Base-by-base conservation (phyloP, 73 alveolate species). In the Diophrys sp. region DNA sequence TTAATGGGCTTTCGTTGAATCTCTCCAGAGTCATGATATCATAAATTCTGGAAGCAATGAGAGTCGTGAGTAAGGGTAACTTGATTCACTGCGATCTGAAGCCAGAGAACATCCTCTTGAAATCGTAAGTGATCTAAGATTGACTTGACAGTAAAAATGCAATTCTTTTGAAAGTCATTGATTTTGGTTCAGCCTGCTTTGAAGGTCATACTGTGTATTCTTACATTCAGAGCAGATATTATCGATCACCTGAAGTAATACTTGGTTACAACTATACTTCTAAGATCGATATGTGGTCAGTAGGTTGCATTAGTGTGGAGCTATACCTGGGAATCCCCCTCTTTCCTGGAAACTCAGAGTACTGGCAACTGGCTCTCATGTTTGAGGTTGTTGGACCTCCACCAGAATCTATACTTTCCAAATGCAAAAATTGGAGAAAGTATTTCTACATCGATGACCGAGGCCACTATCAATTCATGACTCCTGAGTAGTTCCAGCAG, bases 221-320 rank as follows among this genome's bases (percentile, higher is more conserved):
- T 56, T 90, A 90, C 76, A 90, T 90, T 82, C 88, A 90, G 57
- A 85, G 94, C 2, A 80, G 96, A 32, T 90, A 80, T 79, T 90
- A 90, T 76, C 57, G 96, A 79, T 54, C 96, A 29, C 98, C 98
- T 0, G 98, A 94, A 77, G 97, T 94, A 26, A 71, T 94, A 26
- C 55, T 91, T 85, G 98, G 98, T 0, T 78, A 84, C 78, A 93
- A 94, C 32, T 94, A 91, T 87, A 87, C 88, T 67, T 72, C 92
- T 73, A 79, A 95, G 31, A 92, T 94, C 33, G 98, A 94, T 76
- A 56, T 91, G 89, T 94, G 98, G 98, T 80, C 95, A 23, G 80
- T 94, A 26, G 98, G 97, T 14, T 90, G 96, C 85, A 90, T 90
- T 80, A 57, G 87, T 55, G 96, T 92, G 29, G 96, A 90, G 71